Conservation (phyloP, 2,329 filamentous ascomycete species). For the Sclerotinia trifoliorum region DNA sequence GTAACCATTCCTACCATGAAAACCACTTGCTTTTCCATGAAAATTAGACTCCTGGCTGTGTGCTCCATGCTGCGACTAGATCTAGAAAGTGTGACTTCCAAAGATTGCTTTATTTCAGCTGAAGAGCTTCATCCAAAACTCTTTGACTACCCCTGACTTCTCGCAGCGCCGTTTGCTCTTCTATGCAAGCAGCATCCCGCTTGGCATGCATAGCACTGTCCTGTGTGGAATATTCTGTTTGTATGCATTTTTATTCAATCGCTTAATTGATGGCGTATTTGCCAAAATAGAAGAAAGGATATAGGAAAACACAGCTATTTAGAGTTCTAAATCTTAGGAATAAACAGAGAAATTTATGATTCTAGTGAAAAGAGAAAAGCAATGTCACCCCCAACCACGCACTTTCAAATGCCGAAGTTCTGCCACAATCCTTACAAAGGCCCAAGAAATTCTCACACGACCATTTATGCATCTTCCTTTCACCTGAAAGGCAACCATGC, state of each 20-base stretch:
- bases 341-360: not conserved
- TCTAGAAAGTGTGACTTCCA: not conserved
- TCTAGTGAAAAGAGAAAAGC: not conserved
- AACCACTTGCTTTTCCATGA: not conserved
- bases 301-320: too few species aligned
- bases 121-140: not conserved
- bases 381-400: too few species aligned
- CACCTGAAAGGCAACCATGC: not conserved
- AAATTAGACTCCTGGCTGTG: not conserved
- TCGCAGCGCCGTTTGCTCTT: not conserved
- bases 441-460: too few species aligned
- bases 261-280: not conserved
- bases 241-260: not conserved
- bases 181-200: not conserved
- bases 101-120: not conserved
- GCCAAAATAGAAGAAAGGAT: not conserved
- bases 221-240: not conserved
- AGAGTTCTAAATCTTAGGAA: not conserved
- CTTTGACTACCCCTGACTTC: not conserved
- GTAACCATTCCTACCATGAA: too few species aligned
- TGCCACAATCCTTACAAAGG: not conserved
- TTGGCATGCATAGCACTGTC: not conserved
- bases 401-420: too few species aligned
- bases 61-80: not conserved
- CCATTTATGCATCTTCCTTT: not conserved